Evolutionary conservation across 305 asterid genomes (phyloP).

Genomic region (Fraxinus baroniana): DNA sequence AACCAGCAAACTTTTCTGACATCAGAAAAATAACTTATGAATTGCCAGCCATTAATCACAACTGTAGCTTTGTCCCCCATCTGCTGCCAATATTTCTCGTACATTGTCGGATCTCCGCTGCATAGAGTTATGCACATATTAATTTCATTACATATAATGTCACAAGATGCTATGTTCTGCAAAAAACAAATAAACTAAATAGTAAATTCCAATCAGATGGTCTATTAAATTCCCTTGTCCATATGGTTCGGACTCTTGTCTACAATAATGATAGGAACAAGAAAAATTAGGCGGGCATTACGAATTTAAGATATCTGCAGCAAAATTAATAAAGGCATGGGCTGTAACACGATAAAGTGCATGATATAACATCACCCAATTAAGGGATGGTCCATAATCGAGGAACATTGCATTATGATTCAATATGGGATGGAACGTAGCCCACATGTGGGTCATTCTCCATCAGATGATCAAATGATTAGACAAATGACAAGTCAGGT

Average conservation of each 20-base stretch:
- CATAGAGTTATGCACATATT: neutral
- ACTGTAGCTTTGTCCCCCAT: slow-evolving; percentile 63
- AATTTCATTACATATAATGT: neutral
- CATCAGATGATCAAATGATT: slow-evolving; percentile 69
- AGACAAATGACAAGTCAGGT: slow-evolving; percentile 53
- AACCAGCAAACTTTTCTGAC: slow-evolving; percentile 74
- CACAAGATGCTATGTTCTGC: neutral
- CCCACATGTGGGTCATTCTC: slow-evolving; percentile 43
- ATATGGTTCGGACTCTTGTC: neutral
- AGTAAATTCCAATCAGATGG: neutral
- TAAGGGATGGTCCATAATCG: slow-evolving; percentile 40
- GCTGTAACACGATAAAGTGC: slow-evolving; percentile 2
- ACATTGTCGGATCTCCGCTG: slow-evolving; percentile 97
- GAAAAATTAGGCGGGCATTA: neutral
- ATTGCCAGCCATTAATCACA: slow-evolving; percentile 80
- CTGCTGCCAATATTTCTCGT: slow-evolving; percentile 72
- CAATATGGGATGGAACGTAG: slow-evolving; percentile 46
- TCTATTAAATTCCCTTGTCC: neutral
- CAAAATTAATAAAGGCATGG: neutral
- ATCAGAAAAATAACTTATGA: slow-evolving; percentile 83
- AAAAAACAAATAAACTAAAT: neutral
- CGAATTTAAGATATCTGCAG: neutral
- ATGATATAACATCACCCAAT: slow-evolving; percentile 39
- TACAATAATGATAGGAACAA: neutral
- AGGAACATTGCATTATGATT: slow-evolving; percentile 41